phyloP scores from a whole-genome alignment of 805 yeast species.

The Candida wancherniae region DNA sequence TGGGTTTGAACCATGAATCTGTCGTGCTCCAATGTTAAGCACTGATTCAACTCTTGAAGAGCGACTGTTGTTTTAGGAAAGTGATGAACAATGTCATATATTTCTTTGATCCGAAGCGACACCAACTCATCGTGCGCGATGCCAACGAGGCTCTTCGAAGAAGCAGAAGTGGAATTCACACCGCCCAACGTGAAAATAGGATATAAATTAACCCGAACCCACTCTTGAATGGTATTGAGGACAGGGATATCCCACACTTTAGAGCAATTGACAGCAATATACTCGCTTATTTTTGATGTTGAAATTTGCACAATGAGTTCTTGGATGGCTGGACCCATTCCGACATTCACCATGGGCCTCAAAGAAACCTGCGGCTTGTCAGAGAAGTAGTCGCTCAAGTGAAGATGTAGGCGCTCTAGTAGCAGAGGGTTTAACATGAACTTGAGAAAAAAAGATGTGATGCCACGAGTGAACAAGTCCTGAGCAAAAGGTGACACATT shows the following conservation, averaged over 20 bases:
- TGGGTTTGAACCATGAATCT: constrained; percentile 23
- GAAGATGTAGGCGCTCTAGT: constrained; percentile 3
- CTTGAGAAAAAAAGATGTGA: constrained; percentile 25
- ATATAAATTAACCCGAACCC: constrained; percentile 36
- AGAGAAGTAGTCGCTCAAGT: constrained; percentile 2
- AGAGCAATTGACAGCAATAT: constrained; percentile 27
- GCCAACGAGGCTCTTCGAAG: constrained; percentile 24
- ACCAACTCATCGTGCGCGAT: constrained; percentile 38
- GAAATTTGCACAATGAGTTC: constrained; percentile 34
- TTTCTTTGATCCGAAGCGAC: constrained; percentile 51
- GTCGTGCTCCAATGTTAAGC: constrained; percentile 24
- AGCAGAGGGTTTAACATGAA: constrained; percentile 12
- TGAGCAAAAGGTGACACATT: constrained; percentile 19
- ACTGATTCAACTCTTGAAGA: constrained; percentile 52
- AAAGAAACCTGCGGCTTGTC: constrained; percentile 6
- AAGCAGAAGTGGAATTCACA: constrained; percentile 4
- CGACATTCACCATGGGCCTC: constrained; percentile 9
- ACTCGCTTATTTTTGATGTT: constrained; percentile 28
- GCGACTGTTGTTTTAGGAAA: constrained; percentile 53
- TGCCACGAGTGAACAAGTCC: constrained; percentile 24
- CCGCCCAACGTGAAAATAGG: constrained; percentile 25
- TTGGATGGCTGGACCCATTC: constrained; percentile 13
- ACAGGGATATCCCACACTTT: constrained; percentile 37
- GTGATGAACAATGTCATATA: constrained; percentile 51
- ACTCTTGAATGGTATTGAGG: constrained; percentile 28